Conservation (phyloP, 2,329 filamentous ascomycete genomes). For the Eurotiales sp. region DNA sequence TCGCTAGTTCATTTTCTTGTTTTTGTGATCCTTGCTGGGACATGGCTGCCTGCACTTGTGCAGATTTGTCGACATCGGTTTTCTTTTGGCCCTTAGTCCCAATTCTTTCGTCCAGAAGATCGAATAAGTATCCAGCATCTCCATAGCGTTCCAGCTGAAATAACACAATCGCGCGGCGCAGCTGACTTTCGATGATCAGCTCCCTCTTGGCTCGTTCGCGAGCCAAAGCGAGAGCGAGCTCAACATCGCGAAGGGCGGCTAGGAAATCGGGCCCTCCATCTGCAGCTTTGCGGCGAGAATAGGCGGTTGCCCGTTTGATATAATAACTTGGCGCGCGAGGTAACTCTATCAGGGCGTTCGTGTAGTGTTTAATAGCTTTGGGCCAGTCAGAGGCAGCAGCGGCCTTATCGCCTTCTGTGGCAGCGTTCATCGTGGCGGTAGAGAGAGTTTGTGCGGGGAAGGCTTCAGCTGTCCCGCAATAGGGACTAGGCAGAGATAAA, state of each 20-base stretch:
- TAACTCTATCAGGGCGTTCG: slow-evolving; percentile 58
- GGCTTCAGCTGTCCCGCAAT: neutral
- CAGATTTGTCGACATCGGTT: slow-evolving; percentile 27
- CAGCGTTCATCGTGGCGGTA: slow-evolving; percentile 47
- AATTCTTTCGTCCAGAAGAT: slow-evolving; percentile 50
- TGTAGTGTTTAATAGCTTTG: slow-evolving; percentile 65
- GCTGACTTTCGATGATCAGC: slow-evolving; percentile 74
- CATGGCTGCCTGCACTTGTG: slow-evolving; percentile 25
- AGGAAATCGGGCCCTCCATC: slow-evolving; percentile 40
- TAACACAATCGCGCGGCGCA: slow-evolving; percentile 72
- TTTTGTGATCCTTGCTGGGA: slow-evolving; percentile 17
- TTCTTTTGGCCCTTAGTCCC: slow-evolving; percentile 47
- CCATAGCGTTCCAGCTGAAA: slow-evolving; percentile 68
- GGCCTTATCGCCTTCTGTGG: slow-evolving; percentile 57
- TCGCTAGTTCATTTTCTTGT: slow-evolving; percentile 40
- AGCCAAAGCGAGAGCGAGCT: slow-evolving; percentile 61
- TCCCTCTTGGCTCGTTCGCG: slow-evolving; percentile 68
- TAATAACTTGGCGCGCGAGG: slow-evolving; percentile 73
- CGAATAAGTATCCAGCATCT: slow-evolving; percentile 69
- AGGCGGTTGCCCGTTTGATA: slow-evolving; percentile 74
- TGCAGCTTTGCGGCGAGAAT: slow-evolving; percentile 58
- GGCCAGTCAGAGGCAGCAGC: slow-evolving; percentile 61
- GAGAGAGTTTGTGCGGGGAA: neutral
- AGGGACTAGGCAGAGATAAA: neutral
- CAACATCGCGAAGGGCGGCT: slow-evolving; percentile 64